Evolutionary conservation across 1,139 yeast genomes (phyloP), one percentile per base, ranked within the genome.

Genomic region (Diutina sp.): DNA sequence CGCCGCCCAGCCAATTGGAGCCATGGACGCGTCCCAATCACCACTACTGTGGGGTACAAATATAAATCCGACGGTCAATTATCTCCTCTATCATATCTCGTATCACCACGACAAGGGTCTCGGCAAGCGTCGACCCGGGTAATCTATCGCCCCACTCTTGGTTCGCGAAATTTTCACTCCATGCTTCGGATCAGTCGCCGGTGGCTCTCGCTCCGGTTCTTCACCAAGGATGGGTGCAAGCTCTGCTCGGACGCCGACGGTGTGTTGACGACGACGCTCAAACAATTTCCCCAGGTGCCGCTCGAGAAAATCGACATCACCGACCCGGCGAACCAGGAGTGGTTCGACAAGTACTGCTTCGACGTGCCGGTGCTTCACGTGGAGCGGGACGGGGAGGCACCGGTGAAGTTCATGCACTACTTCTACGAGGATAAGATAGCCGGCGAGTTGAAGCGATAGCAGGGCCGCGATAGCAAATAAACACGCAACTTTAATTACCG

Each of bases 351-450:
- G 60, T 91, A 90, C 64, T 87, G 96, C 61, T 90, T 84, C 68
- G 97, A 91, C 66, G 91, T 90, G 1, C 97, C 97, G 0, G 97
- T 91, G 0, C 69, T 90, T 48, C 96, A 90, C 65, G 74, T 89
- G 18, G 85, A 83, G 61, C 68, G 82, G 58, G 71, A 71, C 3
- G 74, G 69, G 6, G 76, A 74, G 55, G 72, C 77, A 55, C 76
- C 84, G 4, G 75, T 78, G 14, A 85, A 85, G 64, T 82, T 85
- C 65, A 89, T 90, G 91, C 97, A 90, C 69, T 78, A 84, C 58
- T 77, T 90, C 57, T 72, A 82, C 58, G 76, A 77, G 56, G 80
- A 79, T 12, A 83, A 86, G 61, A 70, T 89, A 4, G 62, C 74
- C 35, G 80, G 78, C 28, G 85, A 79, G 61, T 69, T 81, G 54